Evolutionary conservation across 345 rosid species (phyloP), one percentile per base, ranked within the genome.

Genomic region (Populus alba): DNA sequence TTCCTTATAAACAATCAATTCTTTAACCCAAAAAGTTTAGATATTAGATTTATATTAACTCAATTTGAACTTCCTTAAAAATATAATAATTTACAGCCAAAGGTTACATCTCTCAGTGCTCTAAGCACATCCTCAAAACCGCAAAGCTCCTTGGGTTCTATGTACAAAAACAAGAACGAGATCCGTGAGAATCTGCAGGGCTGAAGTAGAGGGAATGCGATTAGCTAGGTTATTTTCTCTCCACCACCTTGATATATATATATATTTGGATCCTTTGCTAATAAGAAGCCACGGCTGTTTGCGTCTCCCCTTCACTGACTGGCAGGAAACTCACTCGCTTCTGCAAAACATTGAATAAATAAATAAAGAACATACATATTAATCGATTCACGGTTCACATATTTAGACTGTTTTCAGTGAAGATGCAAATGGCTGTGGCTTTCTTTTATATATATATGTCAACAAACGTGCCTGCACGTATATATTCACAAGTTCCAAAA

Each of bases 251-350:
- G 13, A 31, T 25, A 45, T 45, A 12, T 45, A 45, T 57, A 4
- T 11, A n/a, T 8, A 9, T 59, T 3, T 55, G 61, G 61, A 55
- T 59, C 65, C 23, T 11, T 47, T 1, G 38, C 37, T 39, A 62
- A 22, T 73, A 89, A 59, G 92, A 90, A 77, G 90, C 88, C 38
- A 92, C 92, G 1, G 90, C 87, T 75, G 91, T 87, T 73, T 88
- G 92, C 89, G 75, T 86, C 69, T 87, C 91, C 78, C 86, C 94
- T 81, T 78, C 99, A n/a, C 63, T 87, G 76, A 79, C 76, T 49
- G 92, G 80, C 86, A 79, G 66, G 91, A 92, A 92, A 84, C 92
- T 97, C 81, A 94, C 99, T 75, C 97, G 86, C 77, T 82, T 97
- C 98, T 97, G 93, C 89, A 86, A 70, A 25, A 38, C 63, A n/a